Evolutionary conservation across 2,329 filamentous ascomycete species (phyloP).

Genomic region (Penicillium expansum): DNA sequence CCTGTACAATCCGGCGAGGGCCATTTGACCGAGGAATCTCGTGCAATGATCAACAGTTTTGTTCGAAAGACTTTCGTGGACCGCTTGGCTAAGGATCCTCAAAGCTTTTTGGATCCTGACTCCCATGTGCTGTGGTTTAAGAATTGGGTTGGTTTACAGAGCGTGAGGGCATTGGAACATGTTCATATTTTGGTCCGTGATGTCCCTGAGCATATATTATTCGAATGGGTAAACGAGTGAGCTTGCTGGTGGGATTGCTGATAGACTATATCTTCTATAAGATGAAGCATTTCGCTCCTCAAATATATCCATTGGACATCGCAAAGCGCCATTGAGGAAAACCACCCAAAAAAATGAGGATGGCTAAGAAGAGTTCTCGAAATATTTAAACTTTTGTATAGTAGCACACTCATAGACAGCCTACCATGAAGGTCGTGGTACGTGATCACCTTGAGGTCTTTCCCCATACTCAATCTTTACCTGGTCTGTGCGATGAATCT

Average conservation of each 20-base stretch:
- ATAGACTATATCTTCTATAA: too few relatives aligned
- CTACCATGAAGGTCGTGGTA: background rate
- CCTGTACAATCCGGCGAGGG: conserved; percentile 46
- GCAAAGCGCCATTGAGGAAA: background rate
- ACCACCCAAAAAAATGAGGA: accelerated
- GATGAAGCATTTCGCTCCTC: background rate
- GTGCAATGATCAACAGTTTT: conserved; percentile 49
- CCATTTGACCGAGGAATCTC: conserved; percentile 52
- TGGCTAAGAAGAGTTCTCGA: background rate
- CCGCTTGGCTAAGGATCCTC: conserved; percentile 38
- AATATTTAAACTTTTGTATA: background rate
- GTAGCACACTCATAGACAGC: background rate
- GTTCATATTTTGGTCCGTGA: conserved; percentile 54
- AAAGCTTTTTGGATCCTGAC: conserved; percentile 30
- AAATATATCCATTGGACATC: background rate
- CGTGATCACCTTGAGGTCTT: background rate
- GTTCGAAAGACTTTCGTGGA: conserved; percentile 51
- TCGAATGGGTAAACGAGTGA: conserved; percentile 45
- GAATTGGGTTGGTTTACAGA: conserved; percentile 61
- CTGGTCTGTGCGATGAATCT: conserved; percentile 22
- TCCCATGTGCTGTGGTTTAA: conserved; percentile 63
- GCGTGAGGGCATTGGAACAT: conserved; percentile 58
- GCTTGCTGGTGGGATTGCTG: background rate
- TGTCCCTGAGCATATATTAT: conserved; percentile 45
- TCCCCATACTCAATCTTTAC: conserved; percentile 22